Evolutionary conservation across 2,329 filamentous ascomycete species (phyloP).

Genomic region (Microdochium paspali): DNA sequence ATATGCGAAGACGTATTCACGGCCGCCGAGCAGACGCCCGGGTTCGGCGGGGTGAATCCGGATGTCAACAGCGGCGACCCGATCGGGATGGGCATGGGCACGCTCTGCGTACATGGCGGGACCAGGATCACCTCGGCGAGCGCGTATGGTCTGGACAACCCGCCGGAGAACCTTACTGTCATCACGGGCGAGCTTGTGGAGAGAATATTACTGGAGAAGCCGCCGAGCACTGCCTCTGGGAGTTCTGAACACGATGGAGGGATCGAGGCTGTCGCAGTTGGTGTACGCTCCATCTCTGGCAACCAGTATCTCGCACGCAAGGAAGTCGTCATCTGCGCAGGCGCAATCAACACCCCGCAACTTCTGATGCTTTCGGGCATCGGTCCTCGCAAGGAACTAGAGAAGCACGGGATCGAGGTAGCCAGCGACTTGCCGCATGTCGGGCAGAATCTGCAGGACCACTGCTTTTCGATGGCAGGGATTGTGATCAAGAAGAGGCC

Average conservation of each 20-base stretch:
- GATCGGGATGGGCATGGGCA: slow-evolving; percentile 13
- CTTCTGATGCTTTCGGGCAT: slow-evolving; percentile 19
- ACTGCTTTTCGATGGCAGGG: slow-evolving; percentile 7
- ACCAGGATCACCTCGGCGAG: slow-evolving; percentile 27
- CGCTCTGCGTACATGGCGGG: slow-evolving; percentile 21
- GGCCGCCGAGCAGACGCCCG: slow-evolving; percentile 7
- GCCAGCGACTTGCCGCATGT: slow-evolving; percentile 15
- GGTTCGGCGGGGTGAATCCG: slow-evolving; percentile 5
- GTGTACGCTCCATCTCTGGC: slow-evolving; percentile 5
- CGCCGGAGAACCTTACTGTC: slow-evolving; percentile 7
- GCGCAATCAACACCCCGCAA: slow-evolving; percentile 16
- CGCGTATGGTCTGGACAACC: slow-evolving; percentile 14
- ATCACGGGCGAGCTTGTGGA: slow-evolving; percentile 4
- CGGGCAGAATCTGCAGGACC: slow-evolving; percentile 15
- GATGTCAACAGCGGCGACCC: slow-evolving; percentile 11
- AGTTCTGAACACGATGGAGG: no score
- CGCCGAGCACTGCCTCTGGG: no score
- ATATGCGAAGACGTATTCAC: slow-evolving; percentile 5
- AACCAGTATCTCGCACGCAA: slow-evolving; percentile 5
- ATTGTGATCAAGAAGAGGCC: slow-evolving; percentile 13
- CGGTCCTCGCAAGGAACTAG: slow-evolving; percentile 11
- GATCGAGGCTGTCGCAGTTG: slow-evolving; percentile 8
- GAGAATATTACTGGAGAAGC: slow-evolving; percentile 4
- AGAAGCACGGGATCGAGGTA: slow-evolving; percentile 10
- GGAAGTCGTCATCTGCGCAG: slow-evolving; percentile 17